These are phyloP conservation scores for Parafenestella ontariensis DNA, from an alignment of 2,329 filamentous ascomycete species.

Conservation along the genomic window DNA sequence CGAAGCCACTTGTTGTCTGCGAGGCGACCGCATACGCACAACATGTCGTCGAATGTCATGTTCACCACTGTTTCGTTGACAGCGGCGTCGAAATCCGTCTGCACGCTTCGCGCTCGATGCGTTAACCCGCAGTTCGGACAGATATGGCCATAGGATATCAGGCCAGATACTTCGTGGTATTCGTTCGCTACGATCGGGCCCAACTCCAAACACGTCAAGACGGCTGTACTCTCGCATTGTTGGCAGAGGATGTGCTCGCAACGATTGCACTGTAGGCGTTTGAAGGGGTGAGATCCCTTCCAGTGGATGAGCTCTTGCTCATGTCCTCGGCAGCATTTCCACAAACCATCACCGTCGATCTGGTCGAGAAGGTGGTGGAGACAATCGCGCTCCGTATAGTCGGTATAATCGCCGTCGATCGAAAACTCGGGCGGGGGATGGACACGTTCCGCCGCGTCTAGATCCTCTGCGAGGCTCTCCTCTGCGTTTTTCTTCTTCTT, in stretches of 20 bases:
- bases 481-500: not conserved
- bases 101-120: not conserved
- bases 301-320: conserved; percentile 4
- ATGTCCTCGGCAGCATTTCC: not conserved
- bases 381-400: not conserved
- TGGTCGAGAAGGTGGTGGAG: not conserved
- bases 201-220: not conserved
- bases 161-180: not conserved
- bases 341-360: not conserved
- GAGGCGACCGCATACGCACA: not conserved
- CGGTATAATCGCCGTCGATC: not conserved
- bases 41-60: not conserved
- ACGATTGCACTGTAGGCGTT: not conserved
- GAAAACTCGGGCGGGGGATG: not conserved
- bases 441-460: not conserved
- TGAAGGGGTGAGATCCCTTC: conserved; percentile 2
- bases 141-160: not conserved
- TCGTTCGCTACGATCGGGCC: not conserved
- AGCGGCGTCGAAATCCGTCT: not conserved
- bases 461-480: not conserved
- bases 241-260: conserved; percentile 3
- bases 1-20: not conserved
- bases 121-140: not conserved
- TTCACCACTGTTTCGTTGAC: not conserved
- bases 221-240: not conserved